Percentiles rank a stretch among this genome's conserved stretches.
phyloP scores from a whole-genome alignment of 1,284 basidiomycete genomes.

The Meripilus lineatus region DNA sequence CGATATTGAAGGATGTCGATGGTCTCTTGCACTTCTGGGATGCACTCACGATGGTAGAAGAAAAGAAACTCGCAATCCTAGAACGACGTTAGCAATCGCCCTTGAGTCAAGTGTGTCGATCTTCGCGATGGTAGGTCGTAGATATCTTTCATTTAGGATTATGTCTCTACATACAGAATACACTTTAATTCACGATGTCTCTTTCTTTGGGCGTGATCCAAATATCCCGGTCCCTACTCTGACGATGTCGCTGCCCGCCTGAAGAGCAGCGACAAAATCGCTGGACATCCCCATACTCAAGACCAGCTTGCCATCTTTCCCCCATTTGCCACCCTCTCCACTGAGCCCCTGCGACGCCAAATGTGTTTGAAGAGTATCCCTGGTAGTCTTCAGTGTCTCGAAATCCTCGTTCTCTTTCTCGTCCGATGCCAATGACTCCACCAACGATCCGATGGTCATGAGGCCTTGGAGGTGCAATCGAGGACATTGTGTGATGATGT shows the following conservation, averaged over 20 bases:
- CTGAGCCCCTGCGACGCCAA: slow-evolving; percentile 32
- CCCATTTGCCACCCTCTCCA: slow-evolving; percentile 37
- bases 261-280: slow-evolving; percentile 87
- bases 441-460: slow-evolving; percentile 94
- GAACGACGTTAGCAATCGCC: slow-evolving; percentile 21
- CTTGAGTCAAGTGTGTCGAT: no score
- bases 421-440: slow-evolving; percentile 55
- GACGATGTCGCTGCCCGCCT: slow-evolving; percentile 83
- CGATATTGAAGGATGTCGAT: slow-evolving; percentile 19
- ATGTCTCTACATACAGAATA: no score
- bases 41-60: slow-evolving; percentile 36
- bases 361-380: slow-evolving; percentile 48
- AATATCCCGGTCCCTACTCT: slow-evolving; percentile 93
- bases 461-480: slow-evolving; percentile 76
- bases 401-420: slow-evolving; percentile 83
- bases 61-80: slow-evolving; percentile 50
- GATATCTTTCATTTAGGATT: no score
- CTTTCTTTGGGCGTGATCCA: slow-evolving; percentile 63
- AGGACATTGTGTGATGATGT: slow-evolving; percentile 74
- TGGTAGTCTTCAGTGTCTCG: slow-evolving; percentile 58
- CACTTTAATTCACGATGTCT: slow-evolving; percentile 8
- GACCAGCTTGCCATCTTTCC: slow-evolving; percentile 54
- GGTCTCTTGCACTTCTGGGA: no score
- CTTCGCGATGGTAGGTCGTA: not conserved
- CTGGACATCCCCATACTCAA: slow-evolving; percentile 99